These are phyloP conservation scores for Shiraia bambusicola DNA, from an alignment of 2,329 filamentous ascomycete genomes.

Conservation along the genomic window DNA sequence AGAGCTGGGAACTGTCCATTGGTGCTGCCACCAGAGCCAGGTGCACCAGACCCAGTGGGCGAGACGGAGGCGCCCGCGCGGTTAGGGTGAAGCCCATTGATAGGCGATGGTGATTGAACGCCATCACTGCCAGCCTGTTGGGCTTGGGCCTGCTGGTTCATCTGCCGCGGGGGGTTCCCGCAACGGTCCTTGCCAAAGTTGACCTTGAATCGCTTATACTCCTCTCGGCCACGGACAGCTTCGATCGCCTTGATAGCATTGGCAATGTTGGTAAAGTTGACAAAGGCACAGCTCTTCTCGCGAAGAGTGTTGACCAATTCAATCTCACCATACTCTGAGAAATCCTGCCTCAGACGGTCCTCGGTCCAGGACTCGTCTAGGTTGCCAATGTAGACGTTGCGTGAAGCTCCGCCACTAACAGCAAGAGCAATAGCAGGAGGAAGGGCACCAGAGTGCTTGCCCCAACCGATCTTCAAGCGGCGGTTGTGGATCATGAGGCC, in stretches of 20 bases:
- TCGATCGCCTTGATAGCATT: slow-evolving; percentile 99
- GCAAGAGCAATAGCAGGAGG: slow-evolving; percentile 94
- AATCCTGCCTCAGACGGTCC: slow-evolving; percentile 92
- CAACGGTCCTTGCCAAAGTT: slow-evolving; percentile 99
- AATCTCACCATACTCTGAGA: slow-evolving; percentile 96
- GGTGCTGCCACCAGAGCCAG: slow-evolving; percentile 54
- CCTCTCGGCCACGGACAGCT: slow-evolving; percentile 88
- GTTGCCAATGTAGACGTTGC: slow-evolving; percentile 98
- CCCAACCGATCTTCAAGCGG: slow-evolving; percentile 97
- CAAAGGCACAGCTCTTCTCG: slow-evolving; percentile 98
- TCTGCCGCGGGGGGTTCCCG: slow-evolving; percentile 90
- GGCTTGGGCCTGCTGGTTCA: slow-evolving; percentile 61
- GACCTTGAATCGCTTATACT: slow-evolving; percentile 98
- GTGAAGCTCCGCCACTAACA: slow-evolving; percentile 93
- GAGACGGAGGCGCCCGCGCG: slow-evolving; percentile 60
- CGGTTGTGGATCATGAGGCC: slow-evolving; percentile 99
- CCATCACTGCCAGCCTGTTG: slow-evolving; percentile 67
- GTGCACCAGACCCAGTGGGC: slow-evolving; percentile 59
- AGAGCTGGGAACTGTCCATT: slow-evolving; percentile 63
- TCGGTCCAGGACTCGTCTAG: slow-evolving; percentile 97
- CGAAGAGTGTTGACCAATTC: slow-evolving; percentile 94
- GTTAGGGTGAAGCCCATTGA: slow-evolving; percentile 60
- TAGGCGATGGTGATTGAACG: slow-evolving; percentile 56
- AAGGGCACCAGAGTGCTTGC: slow-evolving; percentile 95
- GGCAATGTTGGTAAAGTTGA: slow-evolving; percentile 99